Evolutionary conservation across 495 filamentous ascomycete species (phyloP), one percentile per base, ranked within the genome.

Genomic region (Penicillium lividum): DNA sequence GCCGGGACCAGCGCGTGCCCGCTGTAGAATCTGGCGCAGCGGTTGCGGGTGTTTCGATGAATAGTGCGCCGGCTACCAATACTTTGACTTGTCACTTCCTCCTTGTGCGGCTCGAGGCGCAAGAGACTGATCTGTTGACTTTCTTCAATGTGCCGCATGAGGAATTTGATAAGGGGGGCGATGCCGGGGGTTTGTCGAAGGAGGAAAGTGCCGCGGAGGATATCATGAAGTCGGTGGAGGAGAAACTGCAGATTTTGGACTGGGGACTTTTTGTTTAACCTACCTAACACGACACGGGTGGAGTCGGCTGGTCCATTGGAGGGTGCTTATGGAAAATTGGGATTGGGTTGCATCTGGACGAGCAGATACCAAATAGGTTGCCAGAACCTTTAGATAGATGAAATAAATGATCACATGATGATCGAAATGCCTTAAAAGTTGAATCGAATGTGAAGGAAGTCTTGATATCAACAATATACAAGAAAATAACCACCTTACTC

Each of bases 81-180:
- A 30, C 34, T 4, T 40, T 69, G 45, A 70, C 60, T 3, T 71
- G 73, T 38, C 69, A 72, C 55, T 77, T 72, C 61, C 52, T 80
- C 43, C 75, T 97, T 48, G 77, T 97, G 30, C 75, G 94, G 30
- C 77, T 98, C 28, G 82, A 82, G 72, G 76, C 83, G 61, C 81
- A 95, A 72, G 76, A 74, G 60, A 93, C 94, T 13, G 94, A 98
- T 76, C 67, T 98, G n/a, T 69, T 96, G 28, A 84, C 96, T 55
- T 90, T 90, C 30, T 82, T 96, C 69, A 98, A 98, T 76, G 88
- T 96, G 33, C 94, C 93, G 28, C 87, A 92, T 70, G 82, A 85
- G 22, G 88, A 91, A 51, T 85, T 92, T 58, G 75, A 76, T 61
- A 70, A 71, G 53, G 71, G 58, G 31, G 73, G 72, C 16, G 68